These are phyloP conservation scores for Salvia sclarea DNA, from an alignment of 305 asterid species.

Conservation along the genomic window DNA sequence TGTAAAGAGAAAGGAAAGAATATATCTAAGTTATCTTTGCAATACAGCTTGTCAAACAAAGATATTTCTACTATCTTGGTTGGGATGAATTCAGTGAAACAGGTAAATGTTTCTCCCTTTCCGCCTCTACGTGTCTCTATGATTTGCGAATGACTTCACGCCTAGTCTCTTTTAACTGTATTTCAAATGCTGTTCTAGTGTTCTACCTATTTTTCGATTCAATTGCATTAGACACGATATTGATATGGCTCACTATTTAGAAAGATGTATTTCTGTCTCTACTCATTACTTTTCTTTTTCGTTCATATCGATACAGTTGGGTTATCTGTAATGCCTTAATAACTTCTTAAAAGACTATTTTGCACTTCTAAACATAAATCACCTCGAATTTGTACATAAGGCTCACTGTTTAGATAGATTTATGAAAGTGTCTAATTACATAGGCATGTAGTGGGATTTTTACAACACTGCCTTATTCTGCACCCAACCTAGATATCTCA, in stretches of 20 bases:
- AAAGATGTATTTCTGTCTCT: background rate
- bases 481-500: too few species aligned
- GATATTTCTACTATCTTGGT: constrained; percentile 78
- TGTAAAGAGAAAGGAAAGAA: constrained; percentile 72
- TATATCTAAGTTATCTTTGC: constrained; percentile 76
- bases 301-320: background rate
- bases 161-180: background rate
- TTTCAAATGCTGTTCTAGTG: background rate
- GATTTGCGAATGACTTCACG: background rate
- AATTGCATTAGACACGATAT: background rate
- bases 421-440: background rate
- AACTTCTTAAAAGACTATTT: background rate
- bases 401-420: background rate
- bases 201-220: background rate
- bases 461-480: too few species aligned
- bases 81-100: constrained; percentile 83
- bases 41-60: constrained; percentile 74
- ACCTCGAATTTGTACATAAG: background rate
- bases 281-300: too few species aligned
- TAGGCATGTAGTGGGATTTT: background rate
- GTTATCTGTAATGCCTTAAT: background rate
- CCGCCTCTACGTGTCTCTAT: constrained; percentile 11
- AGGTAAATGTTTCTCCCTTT: constrained; percentile 48
- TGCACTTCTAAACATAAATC: background rate
- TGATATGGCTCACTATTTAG: background rate